Evolutionary conservation across 2,329 filamentous ascomycete species (phyloP).

Genomic region (Fusarium pininemorale): DNA sequence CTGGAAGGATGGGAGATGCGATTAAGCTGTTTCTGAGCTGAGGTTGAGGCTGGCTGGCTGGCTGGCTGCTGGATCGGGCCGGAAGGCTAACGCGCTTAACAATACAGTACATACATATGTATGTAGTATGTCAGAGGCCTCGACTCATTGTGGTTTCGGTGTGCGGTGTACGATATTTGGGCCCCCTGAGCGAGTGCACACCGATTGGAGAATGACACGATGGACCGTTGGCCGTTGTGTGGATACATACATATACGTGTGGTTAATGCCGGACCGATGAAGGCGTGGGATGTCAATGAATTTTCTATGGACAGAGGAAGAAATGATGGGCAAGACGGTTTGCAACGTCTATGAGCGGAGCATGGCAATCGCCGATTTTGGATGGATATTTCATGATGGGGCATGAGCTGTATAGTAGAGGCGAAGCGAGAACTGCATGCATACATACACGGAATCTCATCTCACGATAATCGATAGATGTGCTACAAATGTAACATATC

Average conservation of each 20-base stretch:
- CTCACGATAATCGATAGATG: constrained; percentile 25
- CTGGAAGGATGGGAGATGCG: constrained; percentile 76
- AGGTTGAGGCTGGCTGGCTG: constrained; percentile 14
- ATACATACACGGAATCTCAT: constrained; percentile 36
- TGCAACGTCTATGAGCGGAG: neutral
- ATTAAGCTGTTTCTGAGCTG: constrained; percentile 50
- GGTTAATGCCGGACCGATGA: constrained; percentile 25
- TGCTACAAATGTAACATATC: constrained; percentile 8
- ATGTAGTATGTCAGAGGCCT: neutral
- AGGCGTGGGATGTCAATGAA: neutral
- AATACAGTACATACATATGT: neutral
- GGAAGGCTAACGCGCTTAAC: constrained; percentile 6
- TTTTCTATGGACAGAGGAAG: neutral
- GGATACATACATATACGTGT: constrained; percentile 11
- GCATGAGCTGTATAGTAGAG: constrained; percentile 9
- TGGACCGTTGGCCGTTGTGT: constrained; percentile 16
- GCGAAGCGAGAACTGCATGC: constrained; percentile 4
- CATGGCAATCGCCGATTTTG: constrained; percentile 19
- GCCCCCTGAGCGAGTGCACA: neutral
- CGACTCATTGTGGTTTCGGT: constrained; percentile 20
- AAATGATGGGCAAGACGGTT: constrained; percentile 4
- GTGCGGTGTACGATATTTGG: constrained; percentile 26
- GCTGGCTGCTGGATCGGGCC: constrained; percentile 7
- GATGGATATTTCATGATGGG: neutral
- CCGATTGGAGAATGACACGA: constrained; percentile 4